Evolutionary conservation across 305 asterid genomes (phyloP).

Genomic region (Plantago coronopus): DNA sequence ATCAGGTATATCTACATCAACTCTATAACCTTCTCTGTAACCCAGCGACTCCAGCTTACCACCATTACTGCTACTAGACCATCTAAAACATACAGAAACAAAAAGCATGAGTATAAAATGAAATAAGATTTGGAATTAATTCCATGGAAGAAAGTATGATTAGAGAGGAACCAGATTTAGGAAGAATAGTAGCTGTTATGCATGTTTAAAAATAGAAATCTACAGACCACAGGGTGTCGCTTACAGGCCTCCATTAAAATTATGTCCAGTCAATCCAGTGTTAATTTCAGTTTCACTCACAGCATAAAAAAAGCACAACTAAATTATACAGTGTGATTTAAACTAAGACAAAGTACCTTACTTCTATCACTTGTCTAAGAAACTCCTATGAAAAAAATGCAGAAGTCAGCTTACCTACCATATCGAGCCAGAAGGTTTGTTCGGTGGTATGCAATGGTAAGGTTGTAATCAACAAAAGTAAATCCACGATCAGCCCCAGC

Average conservation of each 20-base stretch:
- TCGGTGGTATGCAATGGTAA: conserved; percentile 88
- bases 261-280: background rate
- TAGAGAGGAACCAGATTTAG: too few species aligned
- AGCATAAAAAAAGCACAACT: background rate
- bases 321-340: background rate
- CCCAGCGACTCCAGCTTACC: conserved; percentile 85
- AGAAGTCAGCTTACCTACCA: conserved; percentile 79
- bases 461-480: conserved; percentile 78
- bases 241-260: background rate
- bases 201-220: background rate
- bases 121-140: too few species aligned
- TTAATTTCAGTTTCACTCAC: background rate
- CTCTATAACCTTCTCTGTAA: conserved; percentile 78
- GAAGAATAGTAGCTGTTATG: too few species aligned
- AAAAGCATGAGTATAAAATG: background rate
- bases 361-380: background rate
- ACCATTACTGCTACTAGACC: conserved; percentile 57
- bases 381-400: background rate
- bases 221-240: background rate
- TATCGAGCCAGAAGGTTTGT: conserved; percentile 92
- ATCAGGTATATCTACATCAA: conserved; percentile 91
- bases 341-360: background rate
- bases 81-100: conserved; percentile 39
- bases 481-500: conserved; percentile 93
- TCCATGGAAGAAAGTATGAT: too few species aligned